Base-by-base conservation (phyloP, 2,329 filamentous ascomycete genomes). In the Penicillium sp. region DNA sequence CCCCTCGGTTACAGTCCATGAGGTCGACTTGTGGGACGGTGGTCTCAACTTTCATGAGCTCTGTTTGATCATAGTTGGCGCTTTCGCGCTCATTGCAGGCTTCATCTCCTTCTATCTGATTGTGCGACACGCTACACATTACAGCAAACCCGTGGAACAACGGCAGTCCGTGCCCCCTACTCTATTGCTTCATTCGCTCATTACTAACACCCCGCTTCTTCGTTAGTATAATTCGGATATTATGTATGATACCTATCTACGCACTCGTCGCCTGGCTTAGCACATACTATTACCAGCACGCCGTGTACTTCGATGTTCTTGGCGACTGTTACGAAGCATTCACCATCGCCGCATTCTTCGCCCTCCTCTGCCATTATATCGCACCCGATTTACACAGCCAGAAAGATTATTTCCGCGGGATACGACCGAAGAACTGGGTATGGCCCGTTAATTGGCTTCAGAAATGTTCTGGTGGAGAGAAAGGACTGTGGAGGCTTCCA, bases 261-360 rank as follows among this genome's bases (percentile, higher is more conserved):
- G 84, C 90, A 55, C 82, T 88, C 45, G 88, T 92, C 21, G 88
- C 90, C 38, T 91, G 91, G 73, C 83, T 94, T 44, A 88, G 88
- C 63, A 87, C 92, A 69, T 83, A 85, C 67, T 93, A 86, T 79
- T 94, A 95, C 81, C 86, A 84, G 74, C 86, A 93, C 71, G 87
- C 90, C 53, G 86, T 95, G 60, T 96, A 96, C 79, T 95, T 90
- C 75, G 85, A 91, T 71, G 88, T 95, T 56, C 81, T 94, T 48
- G 88, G 90, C 70, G 90, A 95, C 75, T 94, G 91, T 78, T 96
- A 96, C 76, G 92, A 96, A 79, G 91, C 92, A 11, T 94, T 96
- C 71, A 91, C 91, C 61, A 93, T 96, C 66, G 89, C 91, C 31
- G 91, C 90, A 66, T 96, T 96, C 82, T 96, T 96, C 78, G 88